A percentile compares a stretch with the other conserved stretches of the same genome.
phyloP scores from a whole-genome alignment of 1,284 basidiomycete genomes.

The Cystobasidium slooffiae region DNA sequence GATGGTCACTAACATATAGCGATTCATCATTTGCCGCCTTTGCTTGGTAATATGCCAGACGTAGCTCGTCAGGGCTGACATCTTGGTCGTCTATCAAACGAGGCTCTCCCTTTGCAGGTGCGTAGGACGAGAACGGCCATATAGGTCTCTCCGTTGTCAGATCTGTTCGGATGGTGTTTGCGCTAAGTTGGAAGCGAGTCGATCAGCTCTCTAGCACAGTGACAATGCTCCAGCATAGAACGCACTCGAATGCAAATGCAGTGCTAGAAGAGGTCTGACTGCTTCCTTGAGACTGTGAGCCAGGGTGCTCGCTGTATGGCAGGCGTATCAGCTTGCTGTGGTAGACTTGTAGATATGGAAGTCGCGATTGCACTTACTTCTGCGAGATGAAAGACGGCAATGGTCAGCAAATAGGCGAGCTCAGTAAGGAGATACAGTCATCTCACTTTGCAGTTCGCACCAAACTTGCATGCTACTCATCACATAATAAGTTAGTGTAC shows the following conservation, averaged over 20 bases:
- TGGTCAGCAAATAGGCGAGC: background rate
- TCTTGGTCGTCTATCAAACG: constrained; percentile 72
- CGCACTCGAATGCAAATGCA: constrained; percentile 10
- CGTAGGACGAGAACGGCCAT: constrained; percentile 84
- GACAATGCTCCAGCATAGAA: background rate
- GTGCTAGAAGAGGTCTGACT: background rate
- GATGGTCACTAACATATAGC: constrained; percentile 66
- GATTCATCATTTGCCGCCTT: constrained; percentile 64
- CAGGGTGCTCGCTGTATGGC: constrained; percentile 5
- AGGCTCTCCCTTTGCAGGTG: constrained; percentile 74
- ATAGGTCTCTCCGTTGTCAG: constrained; percentile 70
- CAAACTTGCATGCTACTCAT: constrained; percentile 58
- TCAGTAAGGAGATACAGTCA: too few species aligned
- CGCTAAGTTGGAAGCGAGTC: constrained; percentile 57
- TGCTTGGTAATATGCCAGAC: constrained; percentile 69
- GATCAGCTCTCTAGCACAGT: background rate
- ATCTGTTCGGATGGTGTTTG: constrained; percentile 67
- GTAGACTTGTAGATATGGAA: background rate
- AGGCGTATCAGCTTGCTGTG: background rate
- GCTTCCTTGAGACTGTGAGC: constrained; percentile 3
- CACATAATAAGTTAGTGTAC: constrained; percentile 51
- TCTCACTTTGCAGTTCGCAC: constrained; percentile 58
- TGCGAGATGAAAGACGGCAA: constrained; percentile 56
- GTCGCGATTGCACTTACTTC: background rate
- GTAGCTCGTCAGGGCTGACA: constrained; percentile 78